Conservation (phyloP, 208 protist genomes). For the Acanthamoeba lenticulata region DNA sequence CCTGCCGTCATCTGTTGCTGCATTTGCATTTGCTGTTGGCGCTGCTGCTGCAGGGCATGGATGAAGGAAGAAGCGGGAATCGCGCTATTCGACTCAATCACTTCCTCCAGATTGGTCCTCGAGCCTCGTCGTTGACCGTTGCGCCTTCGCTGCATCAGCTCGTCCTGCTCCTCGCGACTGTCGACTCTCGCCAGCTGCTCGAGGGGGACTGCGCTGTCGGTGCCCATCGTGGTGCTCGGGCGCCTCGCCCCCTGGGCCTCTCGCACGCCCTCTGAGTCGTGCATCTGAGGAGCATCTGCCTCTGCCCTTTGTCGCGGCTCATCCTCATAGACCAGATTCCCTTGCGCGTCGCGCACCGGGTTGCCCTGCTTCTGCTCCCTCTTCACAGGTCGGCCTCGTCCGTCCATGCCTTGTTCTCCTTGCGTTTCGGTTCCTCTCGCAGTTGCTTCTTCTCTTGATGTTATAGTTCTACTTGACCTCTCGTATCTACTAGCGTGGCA, state of each 20-base stretch:
- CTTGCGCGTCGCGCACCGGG: neutral
- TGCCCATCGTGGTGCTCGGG: neutral
- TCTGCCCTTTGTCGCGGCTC: neutral
- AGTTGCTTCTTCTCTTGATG: too few species aligned
- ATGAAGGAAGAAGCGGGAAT: neutral
- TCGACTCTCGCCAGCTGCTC: neutral
- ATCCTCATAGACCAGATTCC: neutral
- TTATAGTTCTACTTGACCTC: too few species aligned
- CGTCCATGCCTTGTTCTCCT: neutral
- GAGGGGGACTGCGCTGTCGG: neutral
- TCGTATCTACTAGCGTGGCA: too few species aligned
- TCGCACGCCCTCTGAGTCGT: neutral
- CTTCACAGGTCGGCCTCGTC: constrained; percentile 4
- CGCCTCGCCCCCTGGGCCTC: neutral
- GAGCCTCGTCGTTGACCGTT: neutral
- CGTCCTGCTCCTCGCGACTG: neutral
- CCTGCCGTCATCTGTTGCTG: constrained; percentile 7
- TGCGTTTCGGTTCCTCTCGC: too few species aligned
- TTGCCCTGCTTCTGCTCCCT: neutral
- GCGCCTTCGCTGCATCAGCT: neutral
- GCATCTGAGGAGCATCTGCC: neutral
- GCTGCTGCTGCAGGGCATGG: neutral
- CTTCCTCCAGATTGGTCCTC: neutral
- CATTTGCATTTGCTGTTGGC: constrained; percentile 28
- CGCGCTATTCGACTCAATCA: neutral